Evolutionary conservation across 2,329 filamentous ascomycete species (phyloP), one percentile per base, ranked within the genome.

Genomic region (Aspergillus tamarii): DNA sequence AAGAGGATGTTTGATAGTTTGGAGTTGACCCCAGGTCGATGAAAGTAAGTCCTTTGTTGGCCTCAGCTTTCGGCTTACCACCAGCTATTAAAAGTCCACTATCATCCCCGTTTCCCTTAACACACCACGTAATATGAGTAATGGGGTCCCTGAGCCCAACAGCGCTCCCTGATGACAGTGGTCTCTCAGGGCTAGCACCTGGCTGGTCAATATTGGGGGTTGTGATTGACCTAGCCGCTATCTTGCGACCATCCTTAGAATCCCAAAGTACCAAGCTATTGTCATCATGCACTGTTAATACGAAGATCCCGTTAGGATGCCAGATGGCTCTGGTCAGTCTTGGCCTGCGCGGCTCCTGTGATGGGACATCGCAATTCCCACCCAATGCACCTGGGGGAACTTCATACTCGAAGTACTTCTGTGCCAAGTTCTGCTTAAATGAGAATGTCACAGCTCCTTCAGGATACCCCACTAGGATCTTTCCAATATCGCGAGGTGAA

Each of bases 191-290:
- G 6, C 75, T 77, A 16, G 83, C 76, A 0, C 84, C 84, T 2
- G 90, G 88, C 66, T 89, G 86, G 69, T 97, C 87, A 60, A 98
- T 83, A 70, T 92, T 87, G 4, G 86, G 87, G 62, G 92, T 88
- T 61, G 89, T 87, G 36, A 97, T 78, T 0, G 92, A 97, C 70
- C 95, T 85, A 4, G 94, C 94, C 83, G 93, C 88, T 8, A 99
- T 81, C 43, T 96, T 82, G 62, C 91, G 88, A 9, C 92, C 93
- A 73, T 98, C 94, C 72, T 93, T 96, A 0, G 91, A 83, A 76
- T 99, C 95, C 94, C 94, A 99, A 69, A 98, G 91, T 0, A 96
- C 94, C 54, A 99, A 82, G 70, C 92, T 97, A 39, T 91, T 90
- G 75, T 99, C 95, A 61, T 97, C 93, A 73, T 97, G 91, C 1